These are phyloP conservation scores for Xylariales sp. DNA, from an alignment of 2,329 filamentous ascomycete genomes.

Conservation along the genomic window DNA sequence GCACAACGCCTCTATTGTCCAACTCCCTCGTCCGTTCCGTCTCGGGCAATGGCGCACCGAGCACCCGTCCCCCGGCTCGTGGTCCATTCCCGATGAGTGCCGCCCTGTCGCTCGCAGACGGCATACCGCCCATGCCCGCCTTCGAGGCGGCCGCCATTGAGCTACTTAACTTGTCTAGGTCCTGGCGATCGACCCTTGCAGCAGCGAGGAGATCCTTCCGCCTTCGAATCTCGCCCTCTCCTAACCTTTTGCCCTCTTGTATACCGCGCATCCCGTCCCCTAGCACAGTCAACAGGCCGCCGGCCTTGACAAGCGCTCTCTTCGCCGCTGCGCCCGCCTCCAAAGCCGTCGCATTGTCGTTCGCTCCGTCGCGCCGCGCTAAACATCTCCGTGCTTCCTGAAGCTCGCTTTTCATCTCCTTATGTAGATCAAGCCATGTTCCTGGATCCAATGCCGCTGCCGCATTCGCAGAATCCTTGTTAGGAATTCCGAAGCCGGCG, in stretches of 20 bases:
- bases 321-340: conserved; percentile 73
- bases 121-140: conserved; percentile 44
- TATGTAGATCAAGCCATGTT: conserved; percentile 72
- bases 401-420: conserved; percentile 67
- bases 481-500: conserved; percentile 31
- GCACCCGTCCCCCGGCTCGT: conserved; percentile 53
- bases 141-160: conserved; percentile 32
- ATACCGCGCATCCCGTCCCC: conserved; percentile 60
- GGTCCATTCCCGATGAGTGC: conserved; percentile 40
- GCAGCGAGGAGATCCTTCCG: conserved; percentile 65
- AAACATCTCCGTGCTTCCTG: conserved; percentile 62
- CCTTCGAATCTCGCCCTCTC: conserved; percentile 70
- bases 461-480: conserved; percentile 29
- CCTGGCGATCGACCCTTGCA: conserved; percentile 69
- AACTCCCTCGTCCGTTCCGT: conserved; percentile 72
- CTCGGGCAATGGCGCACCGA: conserved; percentile 69
- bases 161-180: conserved; percentile 67
- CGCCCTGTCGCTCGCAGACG: conserved; percentile 44
- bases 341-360: conserved; percentile 38
- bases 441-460: conserved; percentile 52
- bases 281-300: conserved; percentile 57
- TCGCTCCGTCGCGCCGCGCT: conserved; percentile 62
- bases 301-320: conserved; percentile 64
- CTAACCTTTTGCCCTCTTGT: conserved; percentile 51
- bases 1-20: conserved; percentile 69